These are phyloP conservation scores for Xerocomus minutiporus DNA, from an alignment of 1,284 basidiomycete genomes.

Conservation along the genomic window DNA sequence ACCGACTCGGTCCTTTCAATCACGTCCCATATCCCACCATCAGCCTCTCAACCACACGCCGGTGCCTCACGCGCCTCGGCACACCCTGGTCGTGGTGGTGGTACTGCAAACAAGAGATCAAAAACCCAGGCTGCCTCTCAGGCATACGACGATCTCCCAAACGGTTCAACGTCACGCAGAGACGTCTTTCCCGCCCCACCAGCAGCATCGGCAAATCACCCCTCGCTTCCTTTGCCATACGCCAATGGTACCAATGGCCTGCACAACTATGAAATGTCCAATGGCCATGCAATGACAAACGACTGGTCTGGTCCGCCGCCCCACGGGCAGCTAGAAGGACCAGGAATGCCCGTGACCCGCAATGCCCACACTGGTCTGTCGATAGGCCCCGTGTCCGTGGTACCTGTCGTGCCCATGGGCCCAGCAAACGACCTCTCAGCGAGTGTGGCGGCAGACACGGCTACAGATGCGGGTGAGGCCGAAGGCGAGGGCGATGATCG, in stretches of 20 bases:
- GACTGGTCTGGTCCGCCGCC: constrained; percentile 33
- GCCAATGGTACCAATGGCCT: constrained; percentile 30
- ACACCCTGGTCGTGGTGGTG: constrained; percentile 33
- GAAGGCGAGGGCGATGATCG: constrained; percentile 63
- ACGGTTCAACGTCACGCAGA: constrained; percentile 26
- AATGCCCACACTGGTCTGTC: constrained; percentile 35
- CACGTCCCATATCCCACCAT: constrained; percentile 48
- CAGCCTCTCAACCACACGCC: constrained; percentile 26
- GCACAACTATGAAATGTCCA: constrained; percentile 34
- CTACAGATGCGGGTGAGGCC: constrained; percentile 37
- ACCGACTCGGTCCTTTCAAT: constrained; percentile 68
- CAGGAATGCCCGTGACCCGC: constrained; percentile 65
- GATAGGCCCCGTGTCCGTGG: constrained; percentile 26
- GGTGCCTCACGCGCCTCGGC: constrained; percentile 29
- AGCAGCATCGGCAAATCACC: constrained; percentile 37
- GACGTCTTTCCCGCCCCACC: constrained; percentile 37
- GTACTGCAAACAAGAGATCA: constrained; percentile 35
- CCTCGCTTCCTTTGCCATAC: constrained; percentile 41
- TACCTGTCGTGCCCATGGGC: constrained; percentile 20
- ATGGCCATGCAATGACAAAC: constrained; percentile 19
- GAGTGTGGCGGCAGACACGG: constrained; percentile 32
- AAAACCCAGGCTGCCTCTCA: constrained; percentile 25
- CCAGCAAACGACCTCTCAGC: constrained; percentile 25
- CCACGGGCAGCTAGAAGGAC: constrained; percentile 62
- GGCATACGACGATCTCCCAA: constrained; percentile 29